A percentile compares a stretch with the other conserved stretches of the same genome.
Conservation (phyloP, 192 early-diverging fungal species). For the Coemansia sp. region DNA sequence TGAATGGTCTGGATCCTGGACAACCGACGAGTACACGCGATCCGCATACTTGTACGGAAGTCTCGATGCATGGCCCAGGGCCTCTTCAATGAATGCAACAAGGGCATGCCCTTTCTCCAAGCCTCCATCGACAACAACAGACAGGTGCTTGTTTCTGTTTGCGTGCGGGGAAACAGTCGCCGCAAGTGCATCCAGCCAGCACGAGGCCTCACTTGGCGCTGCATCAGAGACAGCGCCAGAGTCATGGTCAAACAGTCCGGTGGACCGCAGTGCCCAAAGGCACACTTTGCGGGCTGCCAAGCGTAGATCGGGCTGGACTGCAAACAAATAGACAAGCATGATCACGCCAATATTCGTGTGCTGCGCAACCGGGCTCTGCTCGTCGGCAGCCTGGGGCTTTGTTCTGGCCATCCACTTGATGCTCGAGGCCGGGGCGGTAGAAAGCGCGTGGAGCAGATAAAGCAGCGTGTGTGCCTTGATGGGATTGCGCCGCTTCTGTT, state of each 20-base stretch:
- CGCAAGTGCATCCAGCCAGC: conserved; percentile 53
- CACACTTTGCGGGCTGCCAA: conserved; percentile 23
- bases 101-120: conserved; percentile 20
- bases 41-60: conserved; percentile 52
- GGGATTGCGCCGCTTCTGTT: conserved; percentile 10
- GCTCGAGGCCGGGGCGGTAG: conserved; percentile 15
- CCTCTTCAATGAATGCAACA: conserved; percentile 40
- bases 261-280: conserved; percentile 22
- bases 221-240: neutral
- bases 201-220: conserved; percentile 22
- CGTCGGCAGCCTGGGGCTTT: neutral
- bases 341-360: conserved; percentile 39
- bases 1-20: neutral
- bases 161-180: conserved; percentile 39
- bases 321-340: conserved; percentile 27
- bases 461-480: conserved; percentile 38
- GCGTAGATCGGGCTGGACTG: conserved; percentile 36
- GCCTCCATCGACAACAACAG: neutral
- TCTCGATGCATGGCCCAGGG: conserved; percentile 25
- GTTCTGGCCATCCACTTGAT: conserved; percentile 30
- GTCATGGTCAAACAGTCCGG: conserved; percentile 49
- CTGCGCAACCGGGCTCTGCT: neutral
- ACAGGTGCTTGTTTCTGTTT: conserved; percentile 12
- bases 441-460: conserved; percentile 29
- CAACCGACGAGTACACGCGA: conserved; percentile 22